Conservation (phyloP, 164 flowering plant species). For the Berberis vulgaris region DNA sequence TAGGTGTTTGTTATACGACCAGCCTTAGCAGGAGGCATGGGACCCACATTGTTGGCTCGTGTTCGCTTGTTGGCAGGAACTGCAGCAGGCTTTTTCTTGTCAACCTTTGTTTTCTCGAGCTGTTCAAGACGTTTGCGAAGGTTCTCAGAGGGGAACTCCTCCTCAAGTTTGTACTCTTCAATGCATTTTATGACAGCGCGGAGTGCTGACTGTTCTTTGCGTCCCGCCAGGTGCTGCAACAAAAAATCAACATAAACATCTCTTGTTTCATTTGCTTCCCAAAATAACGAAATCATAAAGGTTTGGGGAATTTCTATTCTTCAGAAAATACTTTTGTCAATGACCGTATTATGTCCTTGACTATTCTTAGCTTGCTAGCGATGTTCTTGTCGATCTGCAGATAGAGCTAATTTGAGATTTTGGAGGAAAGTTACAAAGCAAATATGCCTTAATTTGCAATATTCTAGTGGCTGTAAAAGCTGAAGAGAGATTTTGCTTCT, state of each 20-base stretch:
- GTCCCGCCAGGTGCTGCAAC: conserved; percentile 59
- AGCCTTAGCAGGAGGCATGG: conserved; percentile 99
- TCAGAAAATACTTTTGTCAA: no score
- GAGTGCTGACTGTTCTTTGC: conserved; percentile 92
- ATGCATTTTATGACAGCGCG: conserved; percentile 87
- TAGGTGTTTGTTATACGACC: conserved; percentile 87
- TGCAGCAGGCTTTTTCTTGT: conserved; percentile 70
- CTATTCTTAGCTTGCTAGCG: no score
- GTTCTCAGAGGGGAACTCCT: conserved; percentile 78
- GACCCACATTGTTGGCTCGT: conserved; percentile 76
- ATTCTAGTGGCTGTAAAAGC: no score
- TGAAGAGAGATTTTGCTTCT: no score
- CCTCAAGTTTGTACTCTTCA: conserved; percentile 89
- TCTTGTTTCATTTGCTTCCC: background rate
- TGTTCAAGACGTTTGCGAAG: conserved; percentile 88
- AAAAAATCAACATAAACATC: conserved; percentile 1
- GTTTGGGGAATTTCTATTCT: no score
- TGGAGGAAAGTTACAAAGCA: no score
- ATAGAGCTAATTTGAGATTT: no score
- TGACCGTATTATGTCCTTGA: no score
- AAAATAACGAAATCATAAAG: background rate
- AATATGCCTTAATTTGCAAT: no score
- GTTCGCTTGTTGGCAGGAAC: conserved; percentile 89
- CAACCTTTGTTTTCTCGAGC: conserved; percentile 74
- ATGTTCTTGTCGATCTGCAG: no score